These are phyloP conservation scores for Biancaea sappan DNA, from an alignment of 306 rosid species.

Conservation along the genomic window DNA sequence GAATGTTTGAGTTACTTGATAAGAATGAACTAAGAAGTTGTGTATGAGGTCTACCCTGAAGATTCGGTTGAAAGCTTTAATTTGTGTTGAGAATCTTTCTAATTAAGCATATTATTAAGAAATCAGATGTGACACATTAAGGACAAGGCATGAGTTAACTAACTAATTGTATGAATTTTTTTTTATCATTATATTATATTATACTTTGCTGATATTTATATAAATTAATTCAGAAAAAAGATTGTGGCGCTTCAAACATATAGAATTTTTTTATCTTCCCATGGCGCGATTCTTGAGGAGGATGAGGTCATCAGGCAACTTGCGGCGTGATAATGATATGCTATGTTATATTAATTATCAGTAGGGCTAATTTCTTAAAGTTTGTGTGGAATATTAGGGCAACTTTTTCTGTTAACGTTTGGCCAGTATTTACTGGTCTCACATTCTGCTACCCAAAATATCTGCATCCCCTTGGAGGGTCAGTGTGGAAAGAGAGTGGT, in stretches of 20 bases:
- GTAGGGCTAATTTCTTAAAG: neutral
- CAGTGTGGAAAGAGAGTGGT: neutral
- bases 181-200: neutral
- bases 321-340: neutral
- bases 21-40: too few relatives aligned
- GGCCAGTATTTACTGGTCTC: neutral
- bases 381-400: neutral
- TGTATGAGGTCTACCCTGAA: too few relatives aligned
- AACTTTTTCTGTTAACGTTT: neutral
- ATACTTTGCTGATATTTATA: neutral
- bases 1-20: neutral
- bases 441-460: neutral
- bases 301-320: neutral
- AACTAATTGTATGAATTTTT: neutral
- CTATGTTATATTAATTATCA: neutral
- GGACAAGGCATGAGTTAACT: too few relatives aligned
- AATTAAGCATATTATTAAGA: too few relatives aligned
- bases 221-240: neutral
- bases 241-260: neutral
- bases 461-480: constrained; percentile 12
- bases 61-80: too few relatives aligned
- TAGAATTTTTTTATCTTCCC: too few relatives aligned
- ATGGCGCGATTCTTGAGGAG: neutral
- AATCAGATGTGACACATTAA: too few relatives aligned
- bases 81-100: too few relatives aligned